Evolutionary conservation across 2,329 filamentous ascomycete genomes (phyloP).

Genomic region (Neocatenulostroma microsporum): DNA sequence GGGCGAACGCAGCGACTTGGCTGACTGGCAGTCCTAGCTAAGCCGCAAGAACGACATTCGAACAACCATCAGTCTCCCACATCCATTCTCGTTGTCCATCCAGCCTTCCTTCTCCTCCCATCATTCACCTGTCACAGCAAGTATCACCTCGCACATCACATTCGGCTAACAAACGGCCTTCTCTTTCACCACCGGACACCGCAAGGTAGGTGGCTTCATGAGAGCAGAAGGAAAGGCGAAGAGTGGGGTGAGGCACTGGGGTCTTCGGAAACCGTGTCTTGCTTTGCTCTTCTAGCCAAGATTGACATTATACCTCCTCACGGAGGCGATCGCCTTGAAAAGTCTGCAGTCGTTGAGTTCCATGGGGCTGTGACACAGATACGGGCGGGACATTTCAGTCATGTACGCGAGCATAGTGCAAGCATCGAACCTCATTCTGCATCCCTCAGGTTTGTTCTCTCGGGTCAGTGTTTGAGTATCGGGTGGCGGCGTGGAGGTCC

Average conservation of each 20-base stretch:
- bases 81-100: no score
- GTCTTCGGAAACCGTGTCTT: slow-evolving; percentile 35
- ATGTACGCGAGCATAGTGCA: no score
- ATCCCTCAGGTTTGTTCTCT: no score
- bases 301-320: slow-evolving; percentile 12
- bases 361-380: slow-evolving; percentile 57
- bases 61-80: no score
- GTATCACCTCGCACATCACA: background rate
- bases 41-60: no score
- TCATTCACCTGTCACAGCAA: no score
- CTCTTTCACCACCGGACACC: slow-evolving; percentile 17
- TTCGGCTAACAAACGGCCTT: slow-evolving; percentile 25
- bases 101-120: no score
- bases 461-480: no score
- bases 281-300: slow-evolving; percentile 18
- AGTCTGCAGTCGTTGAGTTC: slow-evolving; percentile 55
- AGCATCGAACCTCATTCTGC: no score
- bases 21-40: no score
- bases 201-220: slow-evolving; percentile 18
- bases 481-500: no score
- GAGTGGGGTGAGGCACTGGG: slow-evolving; percentile 20
- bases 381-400: slow-evolving; percentile 52
- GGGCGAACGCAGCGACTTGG: no score
- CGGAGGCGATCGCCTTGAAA: slow-evolving; percentile 52
- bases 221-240: slow-evolving; percentile 28